Base-by-base conservation (phyloP, 2,329 filamentous ascomycete species). In the Penicillium sp. region DNA sequence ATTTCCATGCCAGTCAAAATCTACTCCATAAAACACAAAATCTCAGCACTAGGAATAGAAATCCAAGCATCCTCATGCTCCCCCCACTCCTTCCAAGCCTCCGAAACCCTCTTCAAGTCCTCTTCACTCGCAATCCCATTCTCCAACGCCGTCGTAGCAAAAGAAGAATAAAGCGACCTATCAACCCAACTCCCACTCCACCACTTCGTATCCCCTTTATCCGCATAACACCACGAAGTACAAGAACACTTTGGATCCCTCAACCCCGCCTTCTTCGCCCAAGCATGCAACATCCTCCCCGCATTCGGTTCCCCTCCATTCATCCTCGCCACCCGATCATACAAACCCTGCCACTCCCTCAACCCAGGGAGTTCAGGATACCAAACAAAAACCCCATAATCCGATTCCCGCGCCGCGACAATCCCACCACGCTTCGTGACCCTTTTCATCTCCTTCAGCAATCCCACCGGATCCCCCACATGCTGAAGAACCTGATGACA, bases 401-500 rank as follows among this genome's bases (percentile, higher is more conserved):
- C 68, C 6, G 55, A 35, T 9, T 78, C 76, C 1, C 75, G 61
- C 4, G 66, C 60, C 18, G 77, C 80, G 12, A 83, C 63, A 9
- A 82, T 68, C 2, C 81, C 80, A 3, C 77, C 78, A 5, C 66
- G 64, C 57, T 78, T 81, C 20, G 72, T 66, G 1, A 84, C 77
- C 0, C 78, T 72, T 10, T 74, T 70, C 77, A 84, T 80, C 58
- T 81, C 78, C 20, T 67, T 64, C 50, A 83, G 62, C 3, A 78
- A 75, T 1, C 64, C 60, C 0, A 79, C 64, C 0, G 80, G 80
- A 51, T 79, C 71, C 20, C 68, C 64, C 3, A 84, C 66, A 63
- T 84, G 81, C 54, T 78, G 74, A 8, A 84, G 68, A 3, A 84
- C 75, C 59, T 83, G 80, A 57, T 82, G 78, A 23, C 74, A 76